Percentiles rank a stretch among this genome's conserved stretches.
phyloP scores from a whole-genome alignment of 192 early-diverging fungal genomes.

The Lobosporangium transversale region DNA sequence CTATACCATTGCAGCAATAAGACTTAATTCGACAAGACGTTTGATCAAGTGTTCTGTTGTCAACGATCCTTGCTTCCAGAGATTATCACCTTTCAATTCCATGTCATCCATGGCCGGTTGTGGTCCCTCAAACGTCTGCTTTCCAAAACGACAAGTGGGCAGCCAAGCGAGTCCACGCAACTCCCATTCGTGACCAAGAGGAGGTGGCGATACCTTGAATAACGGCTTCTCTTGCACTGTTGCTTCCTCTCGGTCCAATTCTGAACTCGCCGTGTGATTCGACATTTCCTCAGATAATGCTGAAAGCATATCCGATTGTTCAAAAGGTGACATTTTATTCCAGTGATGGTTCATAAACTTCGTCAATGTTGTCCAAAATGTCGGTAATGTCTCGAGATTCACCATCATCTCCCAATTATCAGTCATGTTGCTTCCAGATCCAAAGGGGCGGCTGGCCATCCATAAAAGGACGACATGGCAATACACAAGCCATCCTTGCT shows the following conservation, averaged over 20 bases:
- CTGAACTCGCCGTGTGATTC: not conserved
- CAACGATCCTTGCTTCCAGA: conserved; percentile 37
- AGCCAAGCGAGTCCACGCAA: conserved; percentile 63
- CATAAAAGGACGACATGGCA: conserved; percentile 60
- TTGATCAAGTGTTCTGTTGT: conserved; percentile 35
- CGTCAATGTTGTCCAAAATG: conserved; percentile 48
- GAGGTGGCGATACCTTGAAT: conserved; percentile 43
- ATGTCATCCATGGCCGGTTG: conserved; percentile 22
- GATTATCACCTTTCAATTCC: conserved; percentile 33
- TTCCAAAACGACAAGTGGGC: conserved; percentile 13
- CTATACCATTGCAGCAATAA: conserved; percentile 39
- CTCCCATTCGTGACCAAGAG: conserved; percentile 60
- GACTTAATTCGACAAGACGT: conserved; percentile 42
- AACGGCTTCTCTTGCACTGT: conserved; percentile 7
- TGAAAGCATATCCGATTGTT: conserved; percentile 48
- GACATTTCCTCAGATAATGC: conserved; percentile 35
- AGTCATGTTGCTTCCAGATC: conserved; percentile 22
- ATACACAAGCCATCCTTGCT: conserved; percentile 60
- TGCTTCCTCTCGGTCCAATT: conserved; percentile 4
- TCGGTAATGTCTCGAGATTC: conserved; percentile 19
- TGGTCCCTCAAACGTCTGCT: conserved; percentile 25
- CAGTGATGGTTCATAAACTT: conserved; percentile 49
- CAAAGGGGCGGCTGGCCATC: conserved; percentile 58
- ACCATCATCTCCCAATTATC: conserved; percentile 36
- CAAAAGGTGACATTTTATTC: conserved; percentile 43